Percentiles rank a stretch among this genome's conserved stretches.
phyloP scores from a whole-genome alignment of 2,329 filamentous ascomycete species.

The Harringtonia lauricola region DNA sequence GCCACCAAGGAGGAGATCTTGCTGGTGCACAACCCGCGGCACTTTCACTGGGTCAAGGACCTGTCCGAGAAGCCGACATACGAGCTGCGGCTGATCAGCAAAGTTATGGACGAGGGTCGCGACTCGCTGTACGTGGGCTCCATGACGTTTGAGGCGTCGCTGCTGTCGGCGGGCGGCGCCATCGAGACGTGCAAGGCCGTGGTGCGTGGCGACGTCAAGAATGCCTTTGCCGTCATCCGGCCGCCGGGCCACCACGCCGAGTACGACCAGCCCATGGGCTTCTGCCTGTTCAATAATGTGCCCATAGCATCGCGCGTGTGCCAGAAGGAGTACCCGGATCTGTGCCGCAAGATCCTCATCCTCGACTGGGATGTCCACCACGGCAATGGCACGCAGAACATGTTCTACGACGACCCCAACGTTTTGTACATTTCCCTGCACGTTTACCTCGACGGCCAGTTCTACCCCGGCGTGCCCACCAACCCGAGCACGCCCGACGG shows the following conservation, averaged over 20 bases:
- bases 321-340: conserved; percentile 66
- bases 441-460: conserved; percentile 70
- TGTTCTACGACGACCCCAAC: conserved; percentile 90
- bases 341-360: conserved; percentile 81
- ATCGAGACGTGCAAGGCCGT: conserved; percentile 96
- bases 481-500: conserved; percentile 48
- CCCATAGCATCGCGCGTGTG: conserved; percentile 85
- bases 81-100: conserved; percentile 58
- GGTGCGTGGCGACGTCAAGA: conserved; percentile 72
- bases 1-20: conserved; percentile 74
- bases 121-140: conserved; percentile 77
- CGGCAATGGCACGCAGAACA: conserved; percentile 91
- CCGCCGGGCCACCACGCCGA: conserved; percentile 95
- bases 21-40: conserved; percentile 63
- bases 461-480: conserved; percentile 66
- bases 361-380: conserved; percentile 81
- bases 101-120: conserved; percentile 47
- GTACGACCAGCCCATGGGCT: conserved; percentile 74
- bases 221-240: conserved; percentile 89
- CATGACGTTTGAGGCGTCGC: conserved; percentile 69
- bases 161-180: conserved; percentile 80
- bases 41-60: conserved; percentile 66
- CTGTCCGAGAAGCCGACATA: conserved; percentile 43
- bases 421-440: conserved; percentile 93
- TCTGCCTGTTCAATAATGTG: conserved; percentile 97